These are phyloP conservation scores for Nannochloropsis oceanica DNA, from an alignment of 108 stramenopile genomes.

Conservation along the genomic window DNA sequence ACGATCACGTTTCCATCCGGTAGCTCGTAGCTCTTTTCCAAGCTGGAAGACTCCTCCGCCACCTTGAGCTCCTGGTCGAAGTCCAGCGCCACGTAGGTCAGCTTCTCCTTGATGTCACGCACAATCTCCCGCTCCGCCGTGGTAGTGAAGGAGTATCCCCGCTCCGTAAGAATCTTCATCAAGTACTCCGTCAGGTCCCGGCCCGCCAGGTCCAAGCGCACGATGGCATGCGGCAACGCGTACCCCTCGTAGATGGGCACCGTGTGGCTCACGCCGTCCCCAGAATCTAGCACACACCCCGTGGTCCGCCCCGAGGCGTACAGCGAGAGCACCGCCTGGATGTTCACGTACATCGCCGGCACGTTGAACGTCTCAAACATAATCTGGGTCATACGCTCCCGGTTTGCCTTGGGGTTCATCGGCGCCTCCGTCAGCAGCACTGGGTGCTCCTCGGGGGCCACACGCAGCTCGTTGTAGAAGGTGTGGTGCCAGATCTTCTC, in stretches of 20 bases:
- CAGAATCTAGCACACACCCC: slow-evolving; percentile 47
- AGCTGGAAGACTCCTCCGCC: slow-evolving; percentile 43
- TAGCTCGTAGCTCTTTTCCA: slow-evolving; percentile 50
- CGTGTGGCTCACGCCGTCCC: slow-evolving; percentile 49
- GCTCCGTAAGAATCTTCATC: slow-evolving; percentile 52
- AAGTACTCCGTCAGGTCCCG: slow-evolving; percentile 51
- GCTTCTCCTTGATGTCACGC: slow-evolving; percentile 54
- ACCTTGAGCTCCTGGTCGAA: slow-evolving; percentile 50
- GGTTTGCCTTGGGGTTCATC: slow-evolving; percentile 98
- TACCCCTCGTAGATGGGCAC: slow-evolving; percentile 51
- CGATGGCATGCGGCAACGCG: slow-evolving; percentile 46
- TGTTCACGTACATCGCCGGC: slow-evolving; percentile 99
- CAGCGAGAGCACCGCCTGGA: slow-evolving; percentile 81
- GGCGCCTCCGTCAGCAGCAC: slow-evolving; percentile 98
- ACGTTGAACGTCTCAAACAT: slow-evolving; percentile 99
- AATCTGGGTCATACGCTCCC: slow-evolving; percentile 99
- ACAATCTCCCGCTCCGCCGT: slow-evolving; percentile 50
- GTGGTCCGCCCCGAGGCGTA: slow-evolving; percentile 51
- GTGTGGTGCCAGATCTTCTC: slow-evolving; percentile 60
- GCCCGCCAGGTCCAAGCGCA: slow-evolving; percentile 46
- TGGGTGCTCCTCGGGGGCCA: slow-evolving; percentile 74
- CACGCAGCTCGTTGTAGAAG: slow-evolving; percentile 72
- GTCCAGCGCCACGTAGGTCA: slow-evolving; percentile 51
- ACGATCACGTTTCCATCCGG: slow-evolving; percentile 49
- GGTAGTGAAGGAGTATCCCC: slow-evolving; percentile 48